phyloP scores from a whole-genome alignment of 2,329 filamentous ascomycete genomes.

The Fusarium staphyleae region DNA sequence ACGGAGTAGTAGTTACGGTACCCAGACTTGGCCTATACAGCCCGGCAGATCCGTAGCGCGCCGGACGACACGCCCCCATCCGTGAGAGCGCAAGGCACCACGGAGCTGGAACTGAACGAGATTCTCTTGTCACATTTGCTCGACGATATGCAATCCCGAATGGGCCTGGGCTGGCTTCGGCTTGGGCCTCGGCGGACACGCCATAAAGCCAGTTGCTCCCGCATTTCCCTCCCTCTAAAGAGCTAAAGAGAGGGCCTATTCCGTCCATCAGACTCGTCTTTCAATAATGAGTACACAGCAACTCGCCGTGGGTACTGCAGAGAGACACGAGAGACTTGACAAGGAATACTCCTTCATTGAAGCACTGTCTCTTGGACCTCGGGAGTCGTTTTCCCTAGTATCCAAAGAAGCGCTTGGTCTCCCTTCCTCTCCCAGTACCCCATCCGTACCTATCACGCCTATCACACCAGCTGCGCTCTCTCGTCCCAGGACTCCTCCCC shows the following conservation, averaged over 20 bases:
- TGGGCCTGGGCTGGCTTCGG: constrained; percentile 16
- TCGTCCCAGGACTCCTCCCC: constrained; percentile 25
- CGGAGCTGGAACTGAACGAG: no score
- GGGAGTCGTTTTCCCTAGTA: constrained; percentile 39
- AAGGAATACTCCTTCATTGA: constrained; percentile 45
- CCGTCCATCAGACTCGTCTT: constrained; percentile 12
- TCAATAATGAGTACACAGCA: constrained; percentile 38
- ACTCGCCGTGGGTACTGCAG: constrained; percentile 30
- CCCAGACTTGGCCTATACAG: no score
- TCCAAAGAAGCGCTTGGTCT: constrained; percentile 41
- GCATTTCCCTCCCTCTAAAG: constrained; percentile 25
- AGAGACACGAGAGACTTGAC: constrained; percentile 31
- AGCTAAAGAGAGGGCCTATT: constrained; percentile 32
- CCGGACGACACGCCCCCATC: constrained; percentile 22
- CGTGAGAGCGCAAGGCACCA: constrained; percentile 22
- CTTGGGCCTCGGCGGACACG: constrained; percentile 22
- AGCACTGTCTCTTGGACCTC: constrained; percentile 41
- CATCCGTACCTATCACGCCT: constrained; percentile 7
- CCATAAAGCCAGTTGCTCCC: constrained; percentile 40
- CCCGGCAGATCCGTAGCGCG: constrained; percentile 38
- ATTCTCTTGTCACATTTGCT: constrained; percentile 1
- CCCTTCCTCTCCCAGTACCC: constrained; percentile 17
- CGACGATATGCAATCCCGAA: background rate
- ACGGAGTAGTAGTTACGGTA: no score
- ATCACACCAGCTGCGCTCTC: background rate